Evolutionary conservation across 73 alveolate species (phyloP), one percentile per base, ranked within the genome.

Genomic region (Urostyla sp.): DNA sequence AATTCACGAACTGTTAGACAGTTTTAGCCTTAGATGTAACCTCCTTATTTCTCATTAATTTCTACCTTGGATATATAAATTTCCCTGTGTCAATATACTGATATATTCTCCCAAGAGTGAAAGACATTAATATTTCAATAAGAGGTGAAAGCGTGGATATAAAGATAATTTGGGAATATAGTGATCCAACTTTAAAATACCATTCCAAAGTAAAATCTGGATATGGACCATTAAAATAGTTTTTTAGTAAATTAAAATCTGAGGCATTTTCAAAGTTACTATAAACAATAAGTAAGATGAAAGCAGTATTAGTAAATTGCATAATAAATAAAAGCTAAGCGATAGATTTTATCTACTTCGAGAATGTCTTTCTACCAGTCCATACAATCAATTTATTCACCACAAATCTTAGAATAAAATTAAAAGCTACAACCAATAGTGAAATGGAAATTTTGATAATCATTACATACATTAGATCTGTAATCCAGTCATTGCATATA

Each of bases 141-240:
- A 31, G 30, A 18, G 83, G 67, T 21, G 55, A 4, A 10, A 69
- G 49, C 0, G 72, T 69, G 36, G 49, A 5, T 5, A 69, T 69
- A 1, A 69, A 11, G 10, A 69, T 28, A 48, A 69, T 69, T 23
- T 69, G 31, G 0, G 72, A 46, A 23, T 48, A 48, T 3, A 69
- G 44, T 4, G 83, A 69, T 21, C 83, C 83, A 21, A 69, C 31
- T 34, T 49, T 69, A 48, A 53, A 28, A 26, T 83, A 83, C 91
- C 91, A 83, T 35, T 79, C 75, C 67, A 63, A 21, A 13, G 84
- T 59, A 57, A 83, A 83, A 66, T 83, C 91, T 21, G 82, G 87
- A 57, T 72, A 72, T 26, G 61, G 43, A 0, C 91, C 91, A 20
- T 83, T 46, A 57, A 72, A 72, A 35, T 23, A n/a, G 44, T 69